Evolutionary conservation across 75 land plant genomes (phyloP), one percentile per base, ranked within the genome.

Genomic region (Selaginella moellendorffii): DNA sequence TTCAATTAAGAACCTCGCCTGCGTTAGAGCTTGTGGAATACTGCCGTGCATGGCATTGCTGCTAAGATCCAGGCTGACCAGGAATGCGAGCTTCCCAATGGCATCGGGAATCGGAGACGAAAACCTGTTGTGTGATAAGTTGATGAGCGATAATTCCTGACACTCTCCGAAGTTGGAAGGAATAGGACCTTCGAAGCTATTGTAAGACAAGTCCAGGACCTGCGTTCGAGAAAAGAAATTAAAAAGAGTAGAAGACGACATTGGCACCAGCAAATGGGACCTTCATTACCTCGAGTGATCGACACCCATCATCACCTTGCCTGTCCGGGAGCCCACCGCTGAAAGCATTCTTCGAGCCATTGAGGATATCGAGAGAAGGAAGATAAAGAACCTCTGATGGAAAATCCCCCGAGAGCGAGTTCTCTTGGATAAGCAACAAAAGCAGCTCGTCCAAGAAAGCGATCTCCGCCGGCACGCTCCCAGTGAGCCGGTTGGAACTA

Each of bases 101-200:
- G 79, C 62, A 26, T 58, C 12, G 0, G 82, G 80, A 26, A 92
- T 79, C 27, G 67, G 65, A 0, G 96, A 95, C 53, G 71, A 63
- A n/a, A 92, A 53, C 22, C 64, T 42, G 68, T 92, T 92, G 26
- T 63, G 63, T 10, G 97, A 86, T n/a, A 73, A 69, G 70, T 88
- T 86, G 36, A 92, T 27, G 30, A 46, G 9, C 28, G 66, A 56
- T 62, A 92, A 26, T 26, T 66, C 28, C 2, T 26, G 65, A 53
- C 88, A 73, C 24, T 29, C 56, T 27, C 54, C 58, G 1, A 67
- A 1, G 5, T 24, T 9, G 2, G 18, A 12, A 1, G 69, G 62
- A 14, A 67, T 27, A 18, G 59, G 53, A 61, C 69, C 69, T 1
- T 20, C 27, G 1, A 67, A 19, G 20, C 28, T 54, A 36, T 67